Conservation (phyloP, 768 basidiomycete genomes). For the Termitomyces sp. region DNA sequence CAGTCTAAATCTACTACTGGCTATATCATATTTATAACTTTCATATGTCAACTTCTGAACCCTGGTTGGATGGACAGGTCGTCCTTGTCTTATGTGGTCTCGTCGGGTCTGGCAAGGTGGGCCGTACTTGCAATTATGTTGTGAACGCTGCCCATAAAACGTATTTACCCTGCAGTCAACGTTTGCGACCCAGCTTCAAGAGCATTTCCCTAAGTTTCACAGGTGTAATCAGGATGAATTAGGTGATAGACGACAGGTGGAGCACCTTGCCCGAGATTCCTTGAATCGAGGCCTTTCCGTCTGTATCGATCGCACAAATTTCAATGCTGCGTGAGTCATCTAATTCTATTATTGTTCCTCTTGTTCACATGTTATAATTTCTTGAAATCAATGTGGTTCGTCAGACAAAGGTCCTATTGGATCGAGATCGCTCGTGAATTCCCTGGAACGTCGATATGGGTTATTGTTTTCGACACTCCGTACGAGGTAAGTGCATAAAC, state of each 20-base stretch:
- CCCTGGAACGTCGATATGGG: constrained; percentile 59
- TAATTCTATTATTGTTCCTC: background rate
- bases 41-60: constrained; percentile 9
- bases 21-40: background rate
- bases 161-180: constrained; percentile 34
- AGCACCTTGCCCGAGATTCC: constrained; percentile 46
- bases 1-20: background rate
- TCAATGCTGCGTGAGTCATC: constrained; percentile 54
- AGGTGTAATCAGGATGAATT: constrained; percentile 82
- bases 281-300: constrained; percentile 62
- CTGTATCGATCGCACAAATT: constrained; percentile 76
- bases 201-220: constrained; percentile 52
- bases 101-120: constrained; percentile 70
- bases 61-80: constrained; percentile 34
- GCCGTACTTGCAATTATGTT: constrained; percentile 4
- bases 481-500: constrained; percentile 52
- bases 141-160: background rate
- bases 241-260: constrained; percentile 62
- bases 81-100: constrained; percentile 72
- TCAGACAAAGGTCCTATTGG: constrained; percentile 71
- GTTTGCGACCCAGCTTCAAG: constrained; percentile 68
- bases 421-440: constrained; percentile 65
- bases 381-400: background rate
- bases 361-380: constrained; percentile 7
- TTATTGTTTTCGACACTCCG: constrained; percentile 75